These are phyloP conservation scores for Metarhizium album DNA, from an alignment of 2,329 filamentous ascomycete species.

Conservation along the genomic window DNA sequence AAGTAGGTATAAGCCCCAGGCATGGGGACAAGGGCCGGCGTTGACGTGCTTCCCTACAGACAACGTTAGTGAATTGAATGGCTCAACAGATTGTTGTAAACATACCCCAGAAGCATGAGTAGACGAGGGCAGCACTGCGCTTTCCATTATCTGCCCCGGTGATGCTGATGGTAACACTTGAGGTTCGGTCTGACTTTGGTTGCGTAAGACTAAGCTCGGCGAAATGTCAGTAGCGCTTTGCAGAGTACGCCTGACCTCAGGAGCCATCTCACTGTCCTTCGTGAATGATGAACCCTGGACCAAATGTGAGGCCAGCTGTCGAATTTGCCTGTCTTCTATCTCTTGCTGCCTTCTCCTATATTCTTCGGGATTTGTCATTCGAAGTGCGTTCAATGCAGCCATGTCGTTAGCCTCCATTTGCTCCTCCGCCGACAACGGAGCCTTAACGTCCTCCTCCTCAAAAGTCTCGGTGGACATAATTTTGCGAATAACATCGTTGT, in stretches of 20 bases:
- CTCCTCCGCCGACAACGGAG: constrained; percentile 49
- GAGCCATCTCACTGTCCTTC: neutral
- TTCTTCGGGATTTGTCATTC: constrained; percentile 21
- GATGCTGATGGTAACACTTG: neutral
- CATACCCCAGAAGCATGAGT: neutral
- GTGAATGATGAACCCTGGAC: neutral
- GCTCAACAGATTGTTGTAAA: neutral
- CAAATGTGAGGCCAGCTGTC: neutral
- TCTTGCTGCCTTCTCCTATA: constrained; percentile 15
- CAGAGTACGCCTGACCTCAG: neutral
- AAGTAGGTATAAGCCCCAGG: constrained; percentile 27
- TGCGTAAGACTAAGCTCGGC: neutral
- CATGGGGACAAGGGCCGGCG: constrained; percentile 20
- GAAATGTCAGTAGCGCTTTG: constrained; percentile 1
- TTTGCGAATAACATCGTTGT: constrained; percentile 32
- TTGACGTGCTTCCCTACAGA: neutral
- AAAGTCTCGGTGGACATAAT: constrained; percentile 64
- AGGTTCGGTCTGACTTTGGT: neutral
- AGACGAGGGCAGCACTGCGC: neutral
- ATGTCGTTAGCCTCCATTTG: constrained; percentile 38
- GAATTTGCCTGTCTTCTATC: constrained; percentile 1
- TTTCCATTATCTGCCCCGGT: neutral
- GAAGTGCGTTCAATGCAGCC: constrained; percentile 22
- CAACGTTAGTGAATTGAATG: neutral
- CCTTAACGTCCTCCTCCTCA: constrained; percentile 53